phyloP scores from a whole-genome alignment of 306 rosid species.

The Quercus parvula region DNA sequence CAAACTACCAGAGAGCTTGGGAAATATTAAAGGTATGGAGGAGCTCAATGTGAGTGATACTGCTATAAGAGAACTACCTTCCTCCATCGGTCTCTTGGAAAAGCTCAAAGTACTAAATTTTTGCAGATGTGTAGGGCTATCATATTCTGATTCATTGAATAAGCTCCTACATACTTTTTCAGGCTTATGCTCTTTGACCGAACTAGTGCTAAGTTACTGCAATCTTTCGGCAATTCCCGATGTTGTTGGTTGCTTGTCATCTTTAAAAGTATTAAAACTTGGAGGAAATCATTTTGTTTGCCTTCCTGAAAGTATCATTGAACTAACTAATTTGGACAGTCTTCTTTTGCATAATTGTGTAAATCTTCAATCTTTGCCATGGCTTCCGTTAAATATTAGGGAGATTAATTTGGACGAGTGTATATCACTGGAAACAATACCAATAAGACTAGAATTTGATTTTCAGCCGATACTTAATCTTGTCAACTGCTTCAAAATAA shows the following conservation, averaged over 20 bases:
- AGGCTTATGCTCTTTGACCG: not conserved
- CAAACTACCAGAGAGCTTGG: not conserved
- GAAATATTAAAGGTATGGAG: not conserved
- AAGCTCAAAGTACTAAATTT: not conserved
- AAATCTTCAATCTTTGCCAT: no score
- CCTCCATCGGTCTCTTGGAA: not conserved
- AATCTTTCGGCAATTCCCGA: not conserved
- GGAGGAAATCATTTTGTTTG: no score
- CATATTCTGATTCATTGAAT: no score
- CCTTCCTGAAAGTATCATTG: no score
- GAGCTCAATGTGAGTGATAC: fast-evolving
- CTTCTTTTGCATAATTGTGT: fast-evolving
- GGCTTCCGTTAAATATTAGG: no score
- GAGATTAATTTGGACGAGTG: fast-evolving
- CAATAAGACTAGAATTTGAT: no score
- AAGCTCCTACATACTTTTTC: not conserved
- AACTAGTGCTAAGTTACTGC: not conserved
- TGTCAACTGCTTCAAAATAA: no score
- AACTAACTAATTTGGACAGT: no score
- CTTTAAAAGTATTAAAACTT: no score
- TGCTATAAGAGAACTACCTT: not conserved
- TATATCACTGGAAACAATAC: no score
- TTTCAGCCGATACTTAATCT: fast-evolving
- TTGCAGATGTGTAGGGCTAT: not conserved
- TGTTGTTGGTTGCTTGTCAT: no score